phyloP scores from a whole-genome alignment of 148 eudicot genomes.

The Salicornia ramosissima region DNA sequence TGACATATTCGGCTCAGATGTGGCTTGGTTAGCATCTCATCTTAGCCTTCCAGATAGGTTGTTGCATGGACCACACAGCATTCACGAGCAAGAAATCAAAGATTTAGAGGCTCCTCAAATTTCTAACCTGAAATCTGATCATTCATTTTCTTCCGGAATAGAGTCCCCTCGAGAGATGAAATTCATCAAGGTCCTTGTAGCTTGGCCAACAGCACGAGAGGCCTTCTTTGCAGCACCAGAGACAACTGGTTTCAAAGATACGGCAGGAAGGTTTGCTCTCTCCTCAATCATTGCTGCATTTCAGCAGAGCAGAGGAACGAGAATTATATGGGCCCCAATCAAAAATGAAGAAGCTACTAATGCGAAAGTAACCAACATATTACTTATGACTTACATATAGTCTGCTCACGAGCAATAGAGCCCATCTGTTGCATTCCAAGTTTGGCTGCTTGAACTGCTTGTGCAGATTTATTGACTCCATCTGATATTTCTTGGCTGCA shows the following conservation, averaged over 20 bases:
- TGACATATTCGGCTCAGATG: conserved; percentile 6
- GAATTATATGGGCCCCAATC: conserved; percentile 12
- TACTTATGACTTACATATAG: conserved; percentile 47
- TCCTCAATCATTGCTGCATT: conserved; percentile 81
- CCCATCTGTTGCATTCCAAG: conserved; percentile 78
- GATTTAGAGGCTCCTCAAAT: conserved; percentile 10
- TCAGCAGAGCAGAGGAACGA: neutral
- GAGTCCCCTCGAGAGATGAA: conserved; percentile 47
- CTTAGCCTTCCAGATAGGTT: neutral
- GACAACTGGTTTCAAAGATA: conserved; percentile 71
- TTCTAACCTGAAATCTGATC: conserved; percentile 30
- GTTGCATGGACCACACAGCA: neutral
- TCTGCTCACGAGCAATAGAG: conserved; percentile 65
- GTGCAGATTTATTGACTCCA: conserved; percentile 81
- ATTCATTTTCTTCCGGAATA: conserved; percentile 36
- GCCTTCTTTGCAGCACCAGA: conserved; percentile 87
- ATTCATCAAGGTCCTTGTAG: conserved; percentile 51
- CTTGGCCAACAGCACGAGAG: conserved; percentile 66
- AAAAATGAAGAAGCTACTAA: conserved; percentile 1
- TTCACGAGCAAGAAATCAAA: neutral
- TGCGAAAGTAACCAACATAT: conserved; percentile 4
- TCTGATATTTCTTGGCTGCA: conserved; percentile 83
- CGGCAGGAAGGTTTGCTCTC: conserved; percentile 72
- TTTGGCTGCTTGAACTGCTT: conserved; percentile 90
- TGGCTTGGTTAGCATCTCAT: neutral